Evolutionary conservation across 1,284 basidiomycete species (phyloP).

Genomic region (Cryptococcus hybrid): DNA sequence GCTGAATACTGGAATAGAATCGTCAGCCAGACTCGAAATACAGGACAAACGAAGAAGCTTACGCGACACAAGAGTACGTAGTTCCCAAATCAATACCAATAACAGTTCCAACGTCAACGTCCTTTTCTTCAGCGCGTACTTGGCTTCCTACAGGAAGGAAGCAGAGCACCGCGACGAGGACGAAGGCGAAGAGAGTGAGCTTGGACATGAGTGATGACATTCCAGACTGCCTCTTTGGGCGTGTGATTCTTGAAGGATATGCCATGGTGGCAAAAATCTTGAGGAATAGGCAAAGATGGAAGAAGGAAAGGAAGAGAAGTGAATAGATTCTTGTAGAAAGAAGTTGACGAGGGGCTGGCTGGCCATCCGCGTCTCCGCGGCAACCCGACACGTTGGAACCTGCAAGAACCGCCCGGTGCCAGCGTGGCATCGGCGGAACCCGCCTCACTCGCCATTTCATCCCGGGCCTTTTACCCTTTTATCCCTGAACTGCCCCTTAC

Average conservation of each 20-base stretch:
- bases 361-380: too few species aligned
- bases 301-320: constrained; percentile 4
- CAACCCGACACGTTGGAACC: constrained; percentile 16
- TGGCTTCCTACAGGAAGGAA: constrained; percentile 41
- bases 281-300: constrained; percentile 9
- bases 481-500: constrained; percentile 5
- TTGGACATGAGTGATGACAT: constrained; percentile 35
- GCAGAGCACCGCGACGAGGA: constrained; percentile 49
- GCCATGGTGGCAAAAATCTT: constrained; percentile 30
- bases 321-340: constrained; percentile 14
- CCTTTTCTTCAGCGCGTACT: constrained; percentile 43
- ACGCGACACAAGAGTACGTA: constrained; percentile 60
- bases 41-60: constrained; percentile 22
- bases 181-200: constrained; percentile 45
- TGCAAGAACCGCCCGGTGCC: constrained; percentile 6
- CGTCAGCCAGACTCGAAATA: not conserved
- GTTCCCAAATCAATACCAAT: constrained; percentile 69
- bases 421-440: constrained; percentile 14
- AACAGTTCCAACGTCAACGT: constrained; percentile 78
- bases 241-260: constrained; percentile 21
- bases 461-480: constrained; percentile 20
- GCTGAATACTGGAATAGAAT: constrained; percentile 67
- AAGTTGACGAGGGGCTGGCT: not conserved
- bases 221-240: constrained; percentile 24
- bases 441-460: not conserved